Evolutionary conservation across 2,329 filamentous ascomycete genomes (phyloP).

Genomic region (Curvularia lunata): DNA sequence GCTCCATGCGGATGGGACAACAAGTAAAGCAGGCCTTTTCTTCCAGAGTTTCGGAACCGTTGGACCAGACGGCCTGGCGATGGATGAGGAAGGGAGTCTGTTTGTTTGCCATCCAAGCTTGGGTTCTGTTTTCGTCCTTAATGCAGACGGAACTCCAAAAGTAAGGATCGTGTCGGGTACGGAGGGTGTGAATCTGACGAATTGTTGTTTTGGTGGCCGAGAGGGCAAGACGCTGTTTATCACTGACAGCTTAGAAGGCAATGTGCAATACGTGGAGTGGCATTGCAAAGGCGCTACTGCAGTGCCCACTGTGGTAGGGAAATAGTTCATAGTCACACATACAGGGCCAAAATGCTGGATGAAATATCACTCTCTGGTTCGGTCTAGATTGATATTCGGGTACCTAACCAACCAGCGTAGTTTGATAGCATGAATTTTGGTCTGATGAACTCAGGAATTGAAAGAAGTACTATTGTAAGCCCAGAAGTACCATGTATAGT

Average conservation of each 20-base stretch:
- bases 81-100: constrained; percentile 49
- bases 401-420: too few species aligned
- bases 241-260: constrained; percentile 52
- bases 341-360: too few species aligned
- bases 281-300: constrained; percentile 34
- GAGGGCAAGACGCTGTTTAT: constrained; percentile 51
- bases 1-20: constrained; percentile 49
- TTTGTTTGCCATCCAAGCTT: constrained; percentile 40
- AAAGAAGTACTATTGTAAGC: too few species aligned
- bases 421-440: too few species aligned
- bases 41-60: constrained; percentile 53
- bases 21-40: constrained; percentile 50
- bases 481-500: too few species aligned
- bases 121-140: constrained; percentile 50
- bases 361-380: too few species aligned
- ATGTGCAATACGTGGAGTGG: constrained; percentile 46
- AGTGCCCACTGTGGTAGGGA: constrained; percentile 1
- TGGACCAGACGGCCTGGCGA: constrained; percentile 50
- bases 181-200: constrained; percentile 49
- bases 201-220: constrained; percentile 51
- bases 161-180: constrained; percentile 41
- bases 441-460: too few species aligned
- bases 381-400: too few species aligned
- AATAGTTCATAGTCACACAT: not conserved
- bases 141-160: constrained; percentile 48